phyloP scores from a whole-genome alignment of 176 grass and related monocot genomes.

The Oryza brachyantha region DNA sequence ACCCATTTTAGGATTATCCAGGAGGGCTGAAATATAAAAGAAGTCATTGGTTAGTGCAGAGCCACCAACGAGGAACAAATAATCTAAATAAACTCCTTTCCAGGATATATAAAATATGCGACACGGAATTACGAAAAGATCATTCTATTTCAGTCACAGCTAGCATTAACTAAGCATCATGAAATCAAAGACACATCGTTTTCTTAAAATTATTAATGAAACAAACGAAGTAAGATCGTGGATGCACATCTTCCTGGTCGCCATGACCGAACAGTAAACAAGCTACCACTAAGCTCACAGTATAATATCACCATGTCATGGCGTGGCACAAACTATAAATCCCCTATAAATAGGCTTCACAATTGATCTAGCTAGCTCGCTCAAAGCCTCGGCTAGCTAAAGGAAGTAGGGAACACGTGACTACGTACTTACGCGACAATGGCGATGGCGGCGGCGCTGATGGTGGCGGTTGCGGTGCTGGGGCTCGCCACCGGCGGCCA shows the following conservation, averaged over 20 bases:
- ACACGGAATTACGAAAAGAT: too few species aligned
- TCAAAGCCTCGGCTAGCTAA: not conserved
- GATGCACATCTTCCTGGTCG: not conserved
- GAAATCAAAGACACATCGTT: too few species aligned
- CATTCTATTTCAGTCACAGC: not conserved
- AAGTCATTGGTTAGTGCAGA: too few species aligned
- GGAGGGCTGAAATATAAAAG: too few species aligned
- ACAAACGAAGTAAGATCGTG: not conserved
- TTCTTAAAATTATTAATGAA: too few species aligned
- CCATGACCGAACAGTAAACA: not conserved
- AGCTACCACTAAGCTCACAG: not conserved
- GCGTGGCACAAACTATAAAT: not conserved
- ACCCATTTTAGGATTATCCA: too few species aligned
- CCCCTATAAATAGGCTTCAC: not conserved
- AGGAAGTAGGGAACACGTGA: too few species aligned
- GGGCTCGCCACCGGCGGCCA: conserved; percentile 5
- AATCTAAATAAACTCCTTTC: too few species aligned
- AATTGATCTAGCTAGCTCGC: not conserved
- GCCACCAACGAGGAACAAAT: too few species aligned
- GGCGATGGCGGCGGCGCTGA: not conserved
- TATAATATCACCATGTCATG: not conserved
- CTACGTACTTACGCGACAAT: not conserved
- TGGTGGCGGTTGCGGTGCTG: conserved; percentile 2
- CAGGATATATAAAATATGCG: too few species aligned
- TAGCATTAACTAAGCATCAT: not conserved